These are phyloP conservation scores for Circinella umbellata DNA, from an alignment of 371 early-diverging fungal species.

Conservation along the genomic window DNA sequence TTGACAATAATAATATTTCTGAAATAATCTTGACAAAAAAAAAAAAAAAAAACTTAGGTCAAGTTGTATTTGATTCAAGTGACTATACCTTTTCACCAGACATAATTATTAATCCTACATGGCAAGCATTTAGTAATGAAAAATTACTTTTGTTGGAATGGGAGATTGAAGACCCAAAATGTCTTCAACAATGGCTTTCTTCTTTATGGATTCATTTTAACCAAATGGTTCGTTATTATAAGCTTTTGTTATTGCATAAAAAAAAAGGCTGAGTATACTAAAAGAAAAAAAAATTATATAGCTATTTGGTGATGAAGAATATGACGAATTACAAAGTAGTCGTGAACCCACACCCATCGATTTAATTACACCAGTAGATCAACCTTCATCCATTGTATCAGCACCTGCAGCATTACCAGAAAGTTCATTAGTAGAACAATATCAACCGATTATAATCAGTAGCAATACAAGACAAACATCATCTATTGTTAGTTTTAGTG, in stretches of 20 bases:
- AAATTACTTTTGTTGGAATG: not conserved
- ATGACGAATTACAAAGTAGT: not conserved
- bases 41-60: not conserved
- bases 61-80: constrained; percentile 1
- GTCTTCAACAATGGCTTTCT: not conserved
- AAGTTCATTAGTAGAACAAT: too few relatives aligned
- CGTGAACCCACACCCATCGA: not conserved
- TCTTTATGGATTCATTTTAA: not conserved
- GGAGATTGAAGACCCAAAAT: not conserved
- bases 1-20: too few relatives aligned
- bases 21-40: too few relatives aligned
- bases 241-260: not conserved
- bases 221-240: not conserved
- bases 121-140: not conserved
- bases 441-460: too few relatives aligned
- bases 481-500: too few relatives aligned
- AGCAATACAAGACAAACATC: too few relatives aligned
- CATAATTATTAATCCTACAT: not conserved
- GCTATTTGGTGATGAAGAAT: constrained; percentile 5
- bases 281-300: not conserved
- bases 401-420: not conserved
- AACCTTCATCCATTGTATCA: not conserved
- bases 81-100: not conserved
- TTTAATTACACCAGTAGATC: too few relatives aligned
- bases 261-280: too few relatives aligned